Conservation (phyloP, 352 stramenopile species). For the Pythium grandisporangium region DNA sequence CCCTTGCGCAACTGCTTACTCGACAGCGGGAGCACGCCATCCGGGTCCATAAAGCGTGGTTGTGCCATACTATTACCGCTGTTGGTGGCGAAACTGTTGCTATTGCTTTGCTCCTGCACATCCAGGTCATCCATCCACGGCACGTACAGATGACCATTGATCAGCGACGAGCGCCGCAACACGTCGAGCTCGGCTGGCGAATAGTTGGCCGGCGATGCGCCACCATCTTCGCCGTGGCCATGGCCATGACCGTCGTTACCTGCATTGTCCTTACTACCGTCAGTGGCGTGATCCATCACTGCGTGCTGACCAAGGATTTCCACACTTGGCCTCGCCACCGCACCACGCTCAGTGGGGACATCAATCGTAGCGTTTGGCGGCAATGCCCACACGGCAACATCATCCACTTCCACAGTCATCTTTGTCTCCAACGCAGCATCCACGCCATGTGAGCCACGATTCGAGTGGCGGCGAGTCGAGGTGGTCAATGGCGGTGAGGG, state of each 20-base stretch:
- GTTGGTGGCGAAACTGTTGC: slow-evolving; percentile 18
- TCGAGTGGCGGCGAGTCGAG: neutral
- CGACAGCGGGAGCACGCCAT: slow-evolving; percentile 57
- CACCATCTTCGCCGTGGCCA: neutral
- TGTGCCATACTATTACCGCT: no score
- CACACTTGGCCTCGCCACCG: neutral
- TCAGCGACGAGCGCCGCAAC: slow-evolving; percentile 66
- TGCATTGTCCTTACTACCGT: neutral
- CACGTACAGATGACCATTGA: slow-evolving; percentile 80
- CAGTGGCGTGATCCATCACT: neutral
- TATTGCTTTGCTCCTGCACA: slow-evolving; percentile 40
- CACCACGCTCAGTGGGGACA: neutral
- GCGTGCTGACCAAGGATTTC: neutral
- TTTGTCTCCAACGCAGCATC: no score
- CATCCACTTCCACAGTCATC: neutral
- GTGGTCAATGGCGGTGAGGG: neutral
- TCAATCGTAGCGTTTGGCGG: neutral
- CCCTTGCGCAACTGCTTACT: slow-evolving; percentile 57
- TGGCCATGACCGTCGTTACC: neutral
- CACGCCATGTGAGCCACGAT: no score
- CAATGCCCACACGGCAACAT: neutral
- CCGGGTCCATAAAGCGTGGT: slow-evolving; percentile 73
- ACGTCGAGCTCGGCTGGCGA: slow-evolving; percentile 63
- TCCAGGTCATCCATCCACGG: slow-evolving; percentile 73
- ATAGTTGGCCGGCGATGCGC: slow-evolving; percentile 19